A percentile compares a stretch with the other conserved stretches of the same genome.
These are phyloP conservation scores for Triticum urartu DNA, from an alignment of 176 grass and related monocot genomes.

Conservation along the genomic window DNA sequence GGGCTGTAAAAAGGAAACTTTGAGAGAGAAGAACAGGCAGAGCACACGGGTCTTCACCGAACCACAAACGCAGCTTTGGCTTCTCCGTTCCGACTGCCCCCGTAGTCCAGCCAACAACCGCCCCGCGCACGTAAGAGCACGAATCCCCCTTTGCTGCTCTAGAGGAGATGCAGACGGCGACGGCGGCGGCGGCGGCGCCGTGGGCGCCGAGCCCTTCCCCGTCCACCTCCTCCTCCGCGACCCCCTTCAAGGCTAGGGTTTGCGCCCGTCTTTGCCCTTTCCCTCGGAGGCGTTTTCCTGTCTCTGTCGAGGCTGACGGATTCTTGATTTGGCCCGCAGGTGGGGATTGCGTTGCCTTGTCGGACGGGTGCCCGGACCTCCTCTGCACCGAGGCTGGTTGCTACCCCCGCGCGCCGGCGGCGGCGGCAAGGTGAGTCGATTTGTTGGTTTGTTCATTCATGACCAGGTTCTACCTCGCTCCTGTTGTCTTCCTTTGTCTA, in stretches of 20 bases:
- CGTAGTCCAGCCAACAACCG: not conserved
- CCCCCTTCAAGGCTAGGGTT: slow-evolving; percentile 31
- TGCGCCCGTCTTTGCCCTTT: not conserved
- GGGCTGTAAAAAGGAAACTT: not conserved
- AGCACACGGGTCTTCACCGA: not conserved
- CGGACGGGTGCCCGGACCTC: slow-evolving; percentile 13
- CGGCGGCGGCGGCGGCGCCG: slow-evolving; percentile 31
- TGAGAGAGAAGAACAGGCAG: not conserved
- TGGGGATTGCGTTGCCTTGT: slow-evolving; percentile 14
- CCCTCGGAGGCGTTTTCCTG: not conserved
- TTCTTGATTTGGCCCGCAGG: slow-evolving; percentile 28
- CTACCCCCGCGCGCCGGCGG: not conserved
- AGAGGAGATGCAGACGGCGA: slow-evolving; percentile 55
- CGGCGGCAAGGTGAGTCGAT: slow-evolving; percentile 27
- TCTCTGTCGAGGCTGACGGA: slow-evolving; percentile 8
- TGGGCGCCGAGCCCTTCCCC: slow-evolving; percentile 33
- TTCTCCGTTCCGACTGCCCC: not conserved
- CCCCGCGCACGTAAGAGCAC: not conserved
- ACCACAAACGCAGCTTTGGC: slow-evolving; percentile 9
- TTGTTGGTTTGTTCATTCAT: not conserved
- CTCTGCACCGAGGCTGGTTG: slow-evolving; percentile 23
- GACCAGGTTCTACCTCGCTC: not conserved
- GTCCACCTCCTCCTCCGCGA: slow-evolving; percentile 39
- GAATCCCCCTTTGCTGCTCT: not conserved
- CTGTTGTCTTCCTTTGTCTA: not conserved